Conservation (phyloP, 441 rosid species). For the California macrophylla region DNA sequence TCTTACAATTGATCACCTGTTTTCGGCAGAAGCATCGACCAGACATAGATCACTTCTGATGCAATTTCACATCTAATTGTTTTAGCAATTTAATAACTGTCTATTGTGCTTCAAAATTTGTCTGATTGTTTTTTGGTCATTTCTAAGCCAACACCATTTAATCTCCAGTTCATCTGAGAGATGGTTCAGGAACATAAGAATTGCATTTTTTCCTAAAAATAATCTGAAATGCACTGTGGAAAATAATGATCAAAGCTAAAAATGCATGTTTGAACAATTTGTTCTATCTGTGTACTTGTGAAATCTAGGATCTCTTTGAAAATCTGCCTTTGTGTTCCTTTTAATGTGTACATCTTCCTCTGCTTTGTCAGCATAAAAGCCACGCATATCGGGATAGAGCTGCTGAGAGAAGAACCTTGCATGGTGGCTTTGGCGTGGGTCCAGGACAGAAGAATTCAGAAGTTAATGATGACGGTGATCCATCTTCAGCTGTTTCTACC, state of each 20-base stretch:
- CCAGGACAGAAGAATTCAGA: slow-evolving; percentile 61
- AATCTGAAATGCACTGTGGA: neutral
- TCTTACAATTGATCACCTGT: neutral
- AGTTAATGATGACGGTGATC: slow-evolving; percentile 19
- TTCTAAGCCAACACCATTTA: neutral
- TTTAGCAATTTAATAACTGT: neutral
- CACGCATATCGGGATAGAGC: slow-evolving; percentile 76
- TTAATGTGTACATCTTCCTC: slow-evolving; percentile 7
- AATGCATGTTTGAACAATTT: neutral
- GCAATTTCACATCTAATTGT: neutral
- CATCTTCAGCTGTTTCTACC: slow-evolving; percentile 21
- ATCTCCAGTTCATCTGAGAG: neutral
- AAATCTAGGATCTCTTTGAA: neutral
- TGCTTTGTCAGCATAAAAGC: slow-evolving; percentile 31
- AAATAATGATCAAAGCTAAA: neutral
- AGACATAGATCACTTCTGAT: neutral
- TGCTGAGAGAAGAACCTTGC: slow-evolving; percentile 75
- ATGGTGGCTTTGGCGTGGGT: slow-evolving; percentile 74
- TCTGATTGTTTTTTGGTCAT: neutral
- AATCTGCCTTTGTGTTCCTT: neutral
- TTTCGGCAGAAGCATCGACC: neutral
- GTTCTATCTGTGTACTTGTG: neutral
- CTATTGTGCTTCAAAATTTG: neutral
- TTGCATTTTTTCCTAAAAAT: neutral
- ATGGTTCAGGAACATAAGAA: neutral